Percentiles rank a stretch among this genome's conserved stretches.
These are phyloP conservation scores for Firmiana major DNA, from an alignment of 345 rosid species.

Conservation along the genomic window DNA sequence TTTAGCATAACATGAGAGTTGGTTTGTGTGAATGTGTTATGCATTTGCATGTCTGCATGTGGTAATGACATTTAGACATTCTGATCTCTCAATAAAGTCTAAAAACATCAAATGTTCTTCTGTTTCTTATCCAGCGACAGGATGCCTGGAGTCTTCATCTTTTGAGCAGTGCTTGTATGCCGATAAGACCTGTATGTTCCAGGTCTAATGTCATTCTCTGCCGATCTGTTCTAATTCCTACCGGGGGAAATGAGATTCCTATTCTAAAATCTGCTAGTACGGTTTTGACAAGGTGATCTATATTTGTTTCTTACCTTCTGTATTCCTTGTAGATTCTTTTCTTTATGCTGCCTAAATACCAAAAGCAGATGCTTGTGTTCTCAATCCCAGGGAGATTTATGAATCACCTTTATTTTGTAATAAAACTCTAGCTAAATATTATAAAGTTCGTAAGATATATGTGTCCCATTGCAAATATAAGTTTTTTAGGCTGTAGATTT, in stretches of 20 bases:
- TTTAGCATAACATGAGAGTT: not conserved
- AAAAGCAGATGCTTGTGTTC: not conserved
- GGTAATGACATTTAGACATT: not conserved
- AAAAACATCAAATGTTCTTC: not conserved
- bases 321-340: not conserved
- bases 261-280: slow-evolving; percentile 46
- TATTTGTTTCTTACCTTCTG: slow-evolving; percentile 3
- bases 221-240: slow-evolving; percentile 46
- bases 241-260: slow-evolving; percentile 49
- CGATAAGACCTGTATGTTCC: slow-evolving; percentile 31
- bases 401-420: not conserved
- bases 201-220: slow-evolving; percentile 50
- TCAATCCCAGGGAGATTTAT: not conserved
- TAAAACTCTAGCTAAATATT: not conserved
- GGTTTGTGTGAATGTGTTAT: not conserved
- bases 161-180: slow-evolving; percentile 32
- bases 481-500: not conserved
- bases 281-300: slow-evolving; percentile 43
- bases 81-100: not conserved
- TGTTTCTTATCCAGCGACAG: slow-evolving; percentile 44
- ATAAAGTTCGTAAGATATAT: not conserved
- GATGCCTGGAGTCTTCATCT: slow-evolving; percentile 58
- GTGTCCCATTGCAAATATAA: not conserved
- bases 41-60: not conserved
- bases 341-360: not conserved